A percentile compares a stretch with the other conserved stretches of the same genome.
Conservation (phyloP, 2,329 filamentous ascomycete species). For the Phialocephala subalpina region DNA sequence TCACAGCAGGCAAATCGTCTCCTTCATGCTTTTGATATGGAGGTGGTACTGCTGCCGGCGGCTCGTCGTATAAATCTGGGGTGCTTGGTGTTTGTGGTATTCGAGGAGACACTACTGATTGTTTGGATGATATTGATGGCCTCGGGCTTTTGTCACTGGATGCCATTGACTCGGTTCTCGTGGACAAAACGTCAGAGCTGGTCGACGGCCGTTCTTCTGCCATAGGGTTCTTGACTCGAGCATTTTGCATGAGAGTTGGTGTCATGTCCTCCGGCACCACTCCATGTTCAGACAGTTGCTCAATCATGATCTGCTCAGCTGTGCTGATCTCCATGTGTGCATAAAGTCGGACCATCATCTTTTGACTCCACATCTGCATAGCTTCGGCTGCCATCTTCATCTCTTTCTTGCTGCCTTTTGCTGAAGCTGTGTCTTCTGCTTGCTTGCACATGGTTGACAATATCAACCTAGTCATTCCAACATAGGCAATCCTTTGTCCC, state of each 20-base stretch:
- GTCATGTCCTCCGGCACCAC: slow-evolving; percentile 86
- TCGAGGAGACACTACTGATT: slow-evolving; percentile 31
- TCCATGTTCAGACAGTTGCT: slow-evolving; percentile 92
- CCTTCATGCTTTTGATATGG: slow-evolving; percentile 70
- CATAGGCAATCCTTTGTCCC: slow-evolving; percentile 94
- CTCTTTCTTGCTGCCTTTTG: slow-evolving; percentile 75
- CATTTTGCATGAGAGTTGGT: slow-evolving; percentile 87
- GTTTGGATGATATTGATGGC: slow-evolving; percentile 47
- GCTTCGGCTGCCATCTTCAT: slow-evolving; percentile 75
- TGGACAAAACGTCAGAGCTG: slow-evolving; percentile 37
- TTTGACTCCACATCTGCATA: slow-evolving; percentile 95
- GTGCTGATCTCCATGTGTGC: slow-evolving; percentile 95
- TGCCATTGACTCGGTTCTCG: slow-evolving; percentile 34
- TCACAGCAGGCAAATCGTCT: slow-evolving; percentile 79
- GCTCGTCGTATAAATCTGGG: slow-evolving; percentile 50
- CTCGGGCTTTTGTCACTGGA: slow-evolving; percentile 43
- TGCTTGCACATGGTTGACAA: slow-evolving; percentile 80
- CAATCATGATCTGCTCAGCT: slow-evolving; percentile 97
- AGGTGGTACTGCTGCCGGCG: slow-evolving; percentile 59
- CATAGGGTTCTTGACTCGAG: slow-evolving; percentile 92
- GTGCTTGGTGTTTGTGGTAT: slow-evolving; percentile 27
- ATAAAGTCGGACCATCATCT: slow-evolving; percentile 96
- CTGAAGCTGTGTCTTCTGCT: slow-evolving; percentile 63
- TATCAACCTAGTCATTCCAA: slow-evolving; percentile 84
- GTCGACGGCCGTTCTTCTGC: slow-evolving; percentile 56